These are phyloP conservation scores for Brasilioporus rufonigricans DNA, from an alignment of 768 basidiomycete species.

Conservation along the genomic window DNA sequence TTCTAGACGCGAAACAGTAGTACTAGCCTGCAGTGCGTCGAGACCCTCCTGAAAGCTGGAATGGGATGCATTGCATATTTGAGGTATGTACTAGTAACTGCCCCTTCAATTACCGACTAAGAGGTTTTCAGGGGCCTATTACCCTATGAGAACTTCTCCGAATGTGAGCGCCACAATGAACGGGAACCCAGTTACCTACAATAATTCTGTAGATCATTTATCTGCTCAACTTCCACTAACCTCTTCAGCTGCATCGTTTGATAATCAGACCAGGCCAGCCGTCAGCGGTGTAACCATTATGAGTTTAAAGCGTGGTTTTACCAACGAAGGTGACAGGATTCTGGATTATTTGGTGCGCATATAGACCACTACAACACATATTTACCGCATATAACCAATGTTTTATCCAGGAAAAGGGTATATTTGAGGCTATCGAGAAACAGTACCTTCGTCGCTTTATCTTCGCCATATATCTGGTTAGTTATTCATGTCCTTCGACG, in stretches of 20 bases:
- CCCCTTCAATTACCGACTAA: constrained; percentile 2
- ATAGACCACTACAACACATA: constrained; percentile 14
- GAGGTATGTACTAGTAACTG: constrained; percentile 40
- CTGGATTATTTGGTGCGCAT: constrained; percentile 72
- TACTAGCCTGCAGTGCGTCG: constrained; percentile 68
- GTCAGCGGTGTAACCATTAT: constrained; percentile 72
- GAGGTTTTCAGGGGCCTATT: constrained; percentile 56
- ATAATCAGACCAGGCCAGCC: constrained; percentile 37
- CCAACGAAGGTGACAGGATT: constrained; percentile 79
- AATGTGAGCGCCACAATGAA: constrained; percentile 41
- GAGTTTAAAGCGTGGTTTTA: constrained; percentile 70
- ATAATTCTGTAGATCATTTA: constrained; percentile 20
- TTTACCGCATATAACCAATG: constrained; percentile 2
- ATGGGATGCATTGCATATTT: constrained; percentile 77
- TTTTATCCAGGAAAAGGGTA: constrained; percentile 67
- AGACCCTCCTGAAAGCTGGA: constrained; percentile 70
- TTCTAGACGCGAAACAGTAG: constrained; percentile 47
- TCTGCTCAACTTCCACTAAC: constrained; percentile 33
- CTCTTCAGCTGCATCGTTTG: constrained; percentile 36
- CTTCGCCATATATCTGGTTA: constrained; percentile 79
- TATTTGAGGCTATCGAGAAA: constrained; percentile 83
- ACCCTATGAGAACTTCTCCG: constrained; percentile 75
- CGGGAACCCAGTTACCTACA: neutral
- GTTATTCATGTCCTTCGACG: constrained; percentile 16
- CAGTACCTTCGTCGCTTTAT: constrained; percentile 84